Conservation (phyloP, 164 flowering plant species). For the Aristolochia fimbriata region DNA sequence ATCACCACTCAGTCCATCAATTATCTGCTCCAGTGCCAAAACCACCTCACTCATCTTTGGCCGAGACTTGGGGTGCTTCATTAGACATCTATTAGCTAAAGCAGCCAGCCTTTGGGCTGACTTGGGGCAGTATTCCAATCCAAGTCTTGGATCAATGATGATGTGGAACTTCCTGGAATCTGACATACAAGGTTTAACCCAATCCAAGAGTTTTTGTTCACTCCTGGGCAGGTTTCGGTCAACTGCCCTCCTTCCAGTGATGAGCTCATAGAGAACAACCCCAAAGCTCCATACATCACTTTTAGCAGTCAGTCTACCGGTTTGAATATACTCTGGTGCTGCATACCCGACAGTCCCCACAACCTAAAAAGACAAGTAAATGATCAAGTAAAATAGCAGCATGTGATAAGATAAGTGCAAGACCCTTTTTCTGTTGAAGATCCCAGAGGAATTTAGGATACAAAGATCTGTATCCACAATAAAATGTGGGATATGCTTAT, state of each 20-base stretch:
- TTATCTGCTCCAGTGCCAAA: conserved; percentile 50
- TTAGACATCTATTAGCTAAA: conserved; percentile 72
- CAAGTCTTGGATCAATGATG: conserved; percentile 70
- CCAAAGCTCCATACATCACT: conserved; percentile 99
- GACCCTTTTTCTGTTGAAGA: too few relatives aligned
- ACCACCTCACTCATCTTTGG: conserved; percentile 94
- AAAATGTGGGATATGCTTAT: too few relatives aligned
- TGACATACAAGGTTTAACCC: conserved; percentile 75
- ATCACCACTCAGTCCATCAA: conserved; percentile 32
- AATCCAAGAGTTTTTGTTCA: conserved; percentile 89
- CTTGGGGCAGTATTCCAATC: conserved; percentile 44
- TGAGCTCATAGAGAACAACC: conserved; percentile 84
- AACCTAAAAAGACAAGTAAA: conserved; percentile 31
- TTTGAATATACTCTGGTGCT: conserved; percentile 92
- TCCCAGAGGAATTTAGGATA: too few relatives aligned
- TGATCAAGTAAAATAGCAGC: not conserved
- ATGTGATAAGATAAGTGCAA: too few relatives aligned
- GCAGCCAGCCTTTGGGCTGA: conserved; percentile 68
- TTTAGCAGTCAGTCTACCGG: conserved; percentile 72
- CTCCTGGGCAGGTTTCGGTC: conserved; percentile 74
- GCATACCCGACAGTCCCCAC: conserved; percentile 96
- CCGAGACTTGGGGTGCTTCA: conserved; percentile 67
- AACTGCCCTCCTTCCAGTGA: conserved; percentile 80
- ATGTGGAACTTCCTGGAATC: conserved; percentile 67
- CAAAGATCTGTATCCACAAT: too few relatives aligned